Evolutionary conservation across 106 monocot genomes (phyloP).

Genomic region (Platanthera zijinensis): DNA sequence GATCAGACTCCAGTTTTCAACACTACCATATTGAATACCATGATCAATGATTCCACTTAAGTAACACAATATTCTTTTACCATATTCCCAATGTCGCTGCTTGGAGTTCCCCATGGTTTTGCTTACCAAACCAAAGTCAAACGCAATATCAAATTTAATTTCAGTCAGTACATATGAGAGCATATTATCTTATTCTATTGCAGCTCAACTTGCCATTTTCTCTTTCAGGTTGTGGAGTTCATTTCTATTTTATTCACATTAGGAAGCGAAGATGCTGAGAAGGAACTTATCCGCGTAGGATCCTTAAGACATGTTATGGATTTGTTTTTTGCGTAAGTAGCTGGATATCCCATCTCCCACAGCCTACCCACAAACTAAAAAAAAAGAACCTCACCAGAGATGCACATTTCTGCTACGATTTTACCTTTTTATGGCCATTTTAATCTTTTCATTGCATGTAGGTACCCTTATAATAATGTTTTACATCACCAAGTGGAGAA

Average conservation of each 20-base stretch:
- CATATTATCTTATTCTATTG: neutral
- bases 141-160: no score
- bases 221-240: slow-evolving; percentile 56
- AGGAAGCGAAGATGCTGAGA: slow-evolving; percentile 77
- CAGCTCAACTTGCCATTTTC: neutral
- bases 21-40: no score
- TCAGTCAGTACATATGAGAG: no score
- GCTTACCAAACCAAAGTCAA: no score
- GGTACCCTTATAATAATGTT: slow-evolving; percentile 90
- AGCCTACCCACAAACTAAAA: neutral
- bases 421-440: neutral
- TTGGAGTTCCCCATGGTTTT: no score
- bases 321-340: slow-evolving; percentile 92
- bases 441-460: slow-evolving; percentile 14
- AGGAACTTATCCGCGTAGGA: slow-evolving; percentile 43
- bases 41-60: no score
- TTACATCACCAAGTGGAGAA: slow-evolving; percentile 89
- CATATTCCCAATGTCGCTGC: no score
- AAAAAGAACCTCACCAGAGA: neutral
- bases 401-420: neutral
- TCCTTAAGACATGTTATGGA: slow-evolving; percentile 51
- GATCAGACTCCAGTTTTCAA: no score
- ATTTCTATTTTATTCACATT: slow-evolving; percentile 34
- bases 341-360: neutral
- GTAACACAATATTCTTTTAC: no score